Percentiles rank a stretch among this genome's conserved stretches.
These are phyloP conservation scores for Biancaea sappan DNA, from an alignment of 306 rosid species.

Conservation along the genomic window DNA sequence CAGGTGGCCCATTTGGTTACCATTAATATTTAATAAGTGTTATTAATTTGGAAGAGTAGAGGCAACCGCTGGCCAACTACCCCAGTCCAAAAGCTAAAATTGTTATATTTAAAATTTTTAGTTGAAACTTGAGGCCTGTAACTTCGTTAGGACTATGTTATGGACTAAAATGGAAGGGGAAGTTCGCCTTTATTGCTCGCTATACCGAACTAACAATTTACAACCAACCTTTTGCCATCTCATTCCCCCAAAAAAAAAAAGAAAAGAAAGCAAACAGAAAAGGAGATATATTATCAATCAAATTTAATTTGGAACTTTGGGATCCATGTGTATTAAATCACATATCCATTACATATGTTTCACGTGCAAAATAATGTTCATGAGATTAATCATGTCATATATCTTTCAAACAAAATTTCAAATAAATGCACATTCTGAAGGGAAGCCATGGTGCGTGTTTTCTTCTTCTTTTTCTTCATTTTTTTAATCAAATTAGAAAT, in stretches of 20 bases:
- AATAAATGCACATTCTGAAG: too few species aligned
- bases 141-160: conserved; percentile 3
- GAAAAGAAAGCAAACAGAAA: neutral
- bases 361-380: neutral
- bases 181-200: too few species aligned
- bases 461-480: too few species aligned
- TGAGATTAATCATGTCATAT: too few species aligned
- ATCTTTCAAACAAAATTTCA: too few species aligned
- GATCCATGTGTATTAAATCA: neutral
- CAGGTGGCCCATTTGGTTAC: conserved; percentile 7
- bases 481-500: too few species aligned
- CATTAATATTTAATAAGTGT: neutral
- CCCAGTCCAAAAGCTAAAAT: conserved; percentile 3
- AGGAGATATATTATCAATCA: neutral
- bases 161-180: conserved; percentile 11
- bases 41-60: conserved; percentile 26
- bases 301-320: neutral
- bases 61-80: conserved; percentile 40
- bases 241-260: neutral
- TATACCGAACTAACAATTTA: too few species aligned
- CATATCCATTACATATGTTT: neutral
- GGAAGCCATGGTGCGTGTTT: too few species aligned
- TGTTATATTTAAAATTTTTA: conserved; percentile 23
- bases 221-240: neutral
- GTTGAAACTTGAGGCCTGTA: conserved; percentile 17